Conservation (phyloP, 805 yeast genomes). For the Wickerhamiella occidentalis region DNA sequence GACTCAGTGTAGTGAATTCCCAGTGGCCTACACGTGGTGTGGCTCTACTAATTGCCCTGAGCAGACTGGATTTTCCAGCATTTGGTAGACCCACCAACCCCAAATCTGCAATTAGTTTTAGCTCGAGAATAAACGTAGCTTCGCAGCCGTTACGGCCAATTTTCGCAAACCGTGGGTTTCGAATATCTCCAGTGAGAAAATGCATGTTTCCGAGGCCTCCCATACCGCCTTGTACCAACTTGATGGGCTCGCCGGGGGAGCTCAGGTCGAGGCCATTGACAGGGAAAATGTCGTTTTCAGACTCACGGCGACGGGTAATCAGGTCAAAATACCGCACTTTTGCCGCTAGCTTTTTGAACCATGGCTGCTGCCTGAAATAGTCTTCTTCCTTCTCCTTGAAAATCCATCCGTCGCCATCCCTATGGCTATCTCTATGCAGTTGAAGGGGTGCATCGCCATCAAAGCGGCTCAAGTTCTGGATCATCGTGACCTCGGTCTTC, state of each 20-base stretch:
- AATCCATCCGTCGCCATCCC: conserved; percentile 77
- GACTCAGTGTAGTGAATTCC: conserved; percentile 91
- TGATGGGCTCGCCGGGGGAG: conserved; percentile 52
- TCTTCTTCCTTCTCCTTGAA: conserved; percentile 69
- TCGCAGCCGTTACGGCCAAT: conserved; percentile 61
- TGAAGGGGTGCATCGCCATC: conserved; percentile 31
- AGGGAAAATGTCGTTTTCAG: conserved; percentile 59
- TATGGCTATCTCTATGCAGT: conserved; percentile 47
- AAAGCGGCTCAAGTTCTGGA: conserved; percentile 17
- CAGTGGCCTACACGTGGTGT: conserved; percentile 89
- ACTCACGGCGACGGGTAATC: conserved; percentile 45
- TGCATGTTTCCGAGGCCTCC: conserved; percentile 98
- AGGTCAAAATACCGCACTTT: conserved; percentile 56
- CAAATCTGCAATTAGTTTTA: conserved; percentile 80
- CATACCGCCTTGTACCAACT: conserved; percentile 69
- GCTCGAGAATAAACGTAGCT: conserved; percentile 61
- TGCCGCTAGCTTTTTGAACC: conserved; percentile 51
- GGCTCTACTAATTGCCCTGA: conserved; percentile 80
- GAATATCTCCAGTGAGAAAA: conserved; percentile 65
- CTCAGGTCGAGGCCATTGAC: conserved; percentile 61
- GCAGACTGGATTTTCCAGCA: conserved; percentile 87
- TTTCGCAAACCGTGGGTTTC: conserved; percentile 85
- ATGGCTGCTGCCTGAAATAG: conserved; percentile 52
- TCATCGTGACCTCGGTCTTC: conserved; percentile 15
- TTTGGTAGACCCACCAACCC: conserved; percentile 94